Evolutionary conservation across 2,329 filamentous ascomycete species (phyloP).

Genomic region (Pseudopithomyces maydicus): DNA sequence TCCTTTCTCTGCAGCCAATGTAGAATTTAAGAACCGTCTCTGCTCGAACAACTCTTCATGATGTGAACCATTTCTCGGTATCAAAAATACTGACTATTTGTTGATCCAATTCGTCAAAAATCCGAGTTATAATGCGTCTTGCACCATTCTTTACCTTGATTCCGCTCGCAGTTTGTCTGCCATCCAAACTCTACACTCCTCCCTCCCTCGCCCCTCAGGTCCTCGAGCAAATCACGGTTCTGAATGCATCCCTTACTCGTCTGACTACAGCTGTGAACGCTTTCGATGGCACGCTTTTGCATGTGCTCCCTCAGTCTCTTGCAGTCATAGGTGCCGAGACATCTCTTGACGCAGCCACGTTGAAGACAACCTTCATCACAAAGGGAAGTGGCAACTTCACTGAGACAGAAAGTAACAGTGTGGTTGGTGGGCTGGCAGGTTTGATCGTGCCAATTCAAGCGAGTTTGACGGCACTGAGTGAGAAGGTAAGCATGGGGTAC

Average conservation of each 20-base stretch:
- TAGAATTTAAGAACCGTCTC: too few species aligned
- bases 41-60: too few species aligned
- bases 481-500: slow-evolving; percentile 15
- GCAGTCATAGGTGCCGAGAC: slow-evolving; percentile 21
- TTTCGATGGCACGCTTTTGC: slow-evolving; percentile 25
- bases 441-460: slow-evolving; percentile 21
- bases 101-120: too few species aligned
- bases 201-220: slow-evolving; percentile 13
- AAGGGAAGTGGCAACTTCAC: slow-evolving; percentile 22
- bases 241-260: slow-evolving; percentile 18
- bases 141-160: too few species aligned
- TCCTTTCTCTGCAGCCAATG: too few species aligned
- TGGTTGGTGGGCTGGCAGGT: slow-evolving; percentile 18
- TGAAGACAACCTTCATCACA: slow-evolving; percentile 21
- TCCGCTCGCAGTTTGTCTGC: too few species aligned
- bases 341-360: slow-evolving; percentile 20
- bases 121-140: too few species aligned
- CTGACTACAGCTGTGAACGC: slow-evolving; percentile 26
- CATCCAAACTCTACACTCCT: not conserved
- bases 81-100: too few species aligned
- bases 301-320: slow-evolving; percentile 24
- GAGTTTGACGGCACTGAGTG: slow-evolving; percentile 17
- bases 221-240: slow-evolving; percentile 17
- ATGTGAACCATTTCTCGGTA: too few species aligned
- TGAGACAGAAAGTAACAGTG: slow-evolving; percentile 17